Conservation (phyloP, 805 yeast species). For the Hanseniaspora lindneri region DNA sequence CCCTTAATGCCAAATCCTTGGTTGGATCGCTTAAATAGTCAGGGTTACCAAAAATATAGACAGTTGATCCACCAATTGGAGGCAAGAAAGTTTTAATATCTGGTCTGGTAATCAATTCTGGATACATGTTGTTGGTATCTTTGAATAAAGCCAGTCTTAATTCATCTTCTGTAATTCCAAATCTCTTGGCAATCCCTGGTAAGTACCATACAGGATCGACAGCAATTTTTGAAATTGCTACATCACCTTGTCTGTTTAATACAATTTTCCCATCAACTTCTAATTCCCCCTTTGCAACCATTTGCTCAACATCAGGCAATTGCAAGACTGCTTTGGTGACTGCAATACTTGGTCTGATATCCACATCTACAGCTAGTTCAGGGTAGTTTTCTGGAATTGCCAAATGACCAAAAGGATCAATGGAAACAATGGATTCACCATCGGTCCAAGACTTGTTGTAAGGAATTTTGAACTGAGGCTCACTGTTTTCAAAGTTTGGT, state of each 20-base stretch:
- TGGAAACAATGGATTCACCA: conserved; percentile 44
- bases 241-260: conserved; percentile 47
- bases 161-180: conserved; percentile 44
- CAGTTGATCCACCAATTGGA: conserved; percentile 59
- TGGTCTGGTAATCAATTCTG: conserved; percentile 55
- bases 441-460: conserved; percentile 49
- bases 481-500: conserved; percentile 52
- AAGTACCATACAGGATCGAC: conserved; percentile 62
- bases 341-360: conserved; percentile 53
- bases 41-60: conserved; percentile 54
- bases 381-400: conserved; percentile 31
- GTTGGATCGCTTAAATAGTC: conserved; percentile 40
- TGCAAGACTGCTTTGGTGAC: conserved; percentile 57
- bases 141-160: conserved; percentile 51
- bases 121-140: conserved; percentile 62
- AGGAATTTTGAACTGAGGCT: conserved; percentile 46
- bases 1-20: conserved; percentile 43
- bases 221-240: conserved; percentile 52
- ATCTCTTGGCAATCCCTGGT: conserved; percentile 57
- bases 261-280: conserved; percentile 51
- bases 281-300: conserved; percentile 41
- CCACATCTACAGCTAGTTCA: conserved; percentile 34
- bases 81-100: conserved; percentile 56
- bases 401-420: conserved; percentile 58
- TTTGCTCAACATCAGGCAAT: conserved; percentile 45